Evolutionary conservation across 2,329 filamentous ascomycete species (phyloP).

Genomic region (Pyrenophora graminea): DNA sequence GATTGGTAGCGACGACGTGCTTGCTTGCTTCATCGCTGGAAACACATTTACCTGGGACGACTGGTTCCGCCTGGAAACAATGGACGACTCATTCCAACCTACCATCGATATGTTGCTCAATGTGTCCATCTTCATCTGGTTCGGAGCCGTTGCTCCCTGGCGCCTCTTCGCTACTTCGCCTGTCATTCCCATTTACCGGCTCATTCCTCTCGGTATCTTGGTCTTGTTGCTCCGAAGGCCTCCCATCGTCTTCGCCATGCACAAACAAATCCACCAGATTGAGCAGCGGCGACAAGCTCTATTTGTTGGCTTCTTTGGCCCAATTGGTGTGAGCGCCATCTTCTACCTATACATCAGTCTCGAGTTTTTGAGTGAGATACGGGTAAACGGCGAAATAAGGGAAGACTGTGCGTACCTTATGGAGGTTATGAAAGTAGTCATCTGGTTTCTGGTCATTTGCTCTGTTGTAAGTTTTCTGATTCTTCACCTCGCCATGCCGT

Average conservation of each 20-base stretch:
- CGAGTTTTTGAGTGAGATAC: slow-evolving; percentile 69
- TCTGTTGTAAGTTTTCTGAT: slow-evolving; percentile 67
- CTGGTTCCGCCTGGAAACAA: slow-evolving; percentile 87
- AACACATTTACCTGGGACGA: slow-evolving; percentile 93
- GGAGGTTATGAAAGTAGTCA: slow-evolving; percentile 71
- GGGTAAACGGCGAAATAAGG: slow-evolving; percentile 63
- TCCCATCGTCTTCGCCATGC: slow-evolving; percentile 74
- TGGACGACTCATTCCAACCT: slow-evolving; percentile 89
- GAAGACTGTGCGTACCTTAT: slow-evolving; percentile 68
- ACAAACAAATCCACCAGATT: slow-evolving; percentile 79
- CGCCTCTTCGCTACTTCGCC: slow-evolving; percentile 66
- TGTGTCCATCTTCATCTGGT: slow-evolving; percentile 83
- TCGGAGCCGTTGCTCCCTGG: slow-evolving; percentile 77
- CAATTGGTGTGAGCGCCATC: slow-evolving; percentile 85
- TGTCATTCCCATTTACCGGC: slow-evolving; percentile 73
- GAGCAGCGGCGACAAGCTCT: slow-evolving; percentile 73
- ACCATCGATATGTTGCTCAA: slow-evolving; percentile 96
- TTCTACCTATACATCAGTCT: slow-evolving; percentile 85
- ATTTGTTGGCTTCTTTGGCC: slow-evolving; percentile 92
- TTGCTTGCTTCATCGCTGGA: slow-evolving; percentile 90
- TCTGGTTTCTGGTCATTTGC: slow-evolving; percentile 86
- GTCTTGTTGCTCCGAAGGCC: slow-evolving; percentile 78
- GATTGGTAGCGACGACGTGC: slow-evolving; percentile 84
- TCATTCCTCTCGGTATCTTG: slow-evolving; percentile 73
- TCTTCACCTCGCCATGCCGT: not conserved